These are phyloP conservation scores for Gossypium arboreum DNA, from an alignment of 345 rosid genomes.

Conservation along the genomic window DNA sequence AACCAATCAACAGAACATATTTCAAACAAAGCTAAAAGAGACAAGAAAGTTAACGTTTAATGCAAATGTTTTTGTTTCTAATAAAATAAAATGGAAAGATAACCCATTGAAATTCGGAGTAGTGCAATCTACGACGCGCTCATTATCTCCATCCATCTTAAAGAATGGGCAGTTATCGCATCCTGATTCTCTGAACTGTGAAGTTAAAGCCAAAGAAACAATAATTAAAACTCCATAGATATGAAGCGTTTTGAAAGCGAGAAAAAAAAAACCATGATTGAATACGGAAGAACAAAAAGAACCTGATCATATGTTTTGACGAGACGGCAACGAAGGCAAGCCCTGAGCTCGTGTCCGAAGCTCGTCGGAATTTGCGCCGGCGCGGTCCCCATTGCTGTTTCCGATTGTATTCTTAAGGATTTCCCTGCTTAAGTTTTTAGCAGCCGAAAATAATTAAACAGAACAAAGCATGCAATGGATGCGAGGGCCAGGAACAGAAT, in stretches of 20 bases:
- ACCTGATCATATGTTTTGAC: constrained; percentile 85
- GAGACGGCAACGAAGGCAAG: constrained; percentile 77
- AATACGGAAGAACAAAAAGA: not conserved
- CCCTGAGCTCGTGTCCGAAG: constrained; percentile 72
- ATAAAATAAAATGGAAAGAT: not conserved
- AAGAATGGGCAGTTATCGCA: constrained; percentile 72
- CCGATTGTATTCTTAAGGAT: not conserved
- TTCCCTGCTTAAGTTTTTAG: not conserved
- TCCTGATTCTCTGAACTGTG: constrained; percentile 58
- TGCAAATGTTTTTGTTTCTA: not conserved
- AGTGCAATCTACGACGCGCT: constrained; percentile 67
- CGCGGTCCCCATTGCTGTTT: constrained; percentile 36
- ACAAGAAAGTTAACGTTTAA: not conserved
- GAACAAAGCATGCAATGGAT: no score
- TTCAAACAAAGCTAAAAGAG: not conserved
- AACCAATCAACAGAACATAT: not conserved
- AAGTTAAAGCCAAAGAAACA: not conserved
- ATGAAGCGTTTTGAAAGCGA: not conserved
- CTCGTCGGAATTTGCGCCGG: constrained; percentile 79
- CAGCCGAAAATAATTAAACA: no score
- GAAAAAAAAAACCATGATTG: constrained; percentile 9
- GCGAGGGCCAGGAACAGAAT: no score
- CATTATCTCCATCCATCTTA: constrained; percentile 67
- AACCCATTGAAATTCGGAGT: constrained; percentile 72
- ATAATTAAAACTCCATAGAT: not conserved